Percentiles rank a stretch among this genome's conserved stretches.
phyloP scores from a whole-genome alignment of 495 filamentous ascomycete species.

The Lineolata rhizophorae region DNA sequence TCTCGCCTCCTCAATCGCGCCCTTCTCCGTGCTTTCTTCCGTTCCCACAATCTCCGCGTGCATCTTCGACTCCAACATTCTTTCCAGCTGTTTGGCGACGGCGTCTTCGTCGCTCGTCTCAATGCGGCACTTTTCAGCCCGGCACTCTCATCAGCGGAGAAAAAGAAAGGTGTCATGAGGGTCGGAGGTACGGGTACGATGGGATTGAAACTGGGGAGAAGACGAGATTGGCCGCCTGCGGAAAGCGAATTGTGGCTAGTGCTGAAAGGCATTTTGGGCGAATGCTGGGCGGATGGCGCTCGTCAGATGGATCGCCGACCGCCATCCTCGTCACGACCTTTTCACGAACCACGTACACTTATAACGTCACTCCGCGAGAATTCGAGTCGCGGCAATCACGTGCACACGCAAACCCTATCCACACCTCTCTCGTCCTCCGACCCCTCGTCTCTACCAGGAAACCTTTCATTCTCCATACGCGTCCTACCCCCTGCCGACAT shows the following conservation, averaged over 20 bases:
- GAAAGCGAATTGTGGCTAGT: conserved; percentile 78
- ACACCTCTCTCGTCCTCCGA: conserved; percentile 6
- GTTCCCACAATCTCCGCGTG: conserved; percentile 43
- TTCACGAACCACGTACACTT: too few relatives aligned
- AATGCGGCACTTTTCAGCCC: conserved; percentile 71
- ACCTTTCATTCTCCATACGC: conserved; percentile 71
- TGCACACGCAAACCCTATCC: too few relatives aligned
- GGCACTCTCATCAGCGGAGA: conserved; percentile 60
- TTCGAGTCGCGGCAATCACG: too few relatives aligned
- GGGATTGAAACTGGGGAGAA: conserved; percentile 55
- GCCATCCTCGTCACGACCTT: too few relatives aligned
- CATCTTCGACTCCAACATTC: conserved; percentile 57
- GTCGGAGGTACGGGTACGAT: conserved; percentile 51
- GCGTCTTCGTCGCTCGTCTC: conserved; percentile 56
- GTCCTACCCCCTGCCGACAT: conserved; percentile 56
- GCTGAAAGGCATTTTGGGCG: conserved; percentile 66
- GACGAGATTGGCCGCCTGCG: conserved; percentile 76
- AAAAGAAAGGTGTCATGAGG: conserved; percentile 40
- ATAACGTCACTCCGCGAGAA: too few relatives aligned
- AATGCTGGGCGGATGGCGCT: conserved; percentile 49
- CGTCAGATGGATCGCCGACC: too few relatives aligned
- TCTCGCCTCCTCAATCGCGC: conserved; percentile 53
- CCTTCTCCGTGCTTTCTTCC: conserved; percentile 62
- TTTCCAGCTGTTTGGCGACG: conserved; percentile 69
- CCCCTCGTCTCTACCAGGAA: conserved; percentile 37